Evolutionary conservation across 306 rosid genomes (phyloP).

Genomic region (Prunus kanzakura): DNA sequence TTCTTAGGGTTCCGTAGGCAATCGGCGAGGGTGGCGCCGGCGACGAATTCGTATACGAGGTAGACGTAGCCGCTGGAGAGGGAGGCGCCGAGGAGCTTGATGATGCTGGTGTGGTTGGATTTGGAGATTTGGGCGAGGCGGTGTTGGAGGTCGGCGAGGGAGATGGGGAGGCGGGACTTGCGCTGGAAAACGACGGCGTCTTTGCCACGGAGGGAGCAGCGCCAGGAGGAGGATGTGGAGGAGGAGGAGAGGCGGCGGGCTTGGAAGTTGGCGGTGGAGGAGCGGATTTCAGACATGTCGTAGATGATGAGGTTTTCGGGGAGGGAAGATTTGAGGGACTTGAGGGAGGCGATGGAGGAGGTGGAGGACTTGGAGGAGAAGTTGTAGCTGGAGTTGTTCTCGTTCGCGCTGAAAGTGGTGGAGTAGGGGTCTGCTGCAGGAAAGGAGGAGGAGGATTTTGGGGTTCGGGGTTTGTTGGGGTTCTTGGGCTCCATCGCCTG

Average conservation of each 20-base stretch:
- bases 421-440: conserved; percentile 1
- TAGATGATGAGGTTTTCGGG: conserved; percentile 74
- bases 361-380: conserved; percentile 47
- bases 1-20: conserved; percentile 76
- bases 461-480: not conserved
- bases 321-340: conserved; percentile 54
- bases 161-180: conserved; percentile 51
- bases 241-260: conserved; percentile 47
- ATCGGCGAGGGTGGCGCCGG: conserved; percentile 66
- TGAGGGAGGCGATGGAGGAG: conserved; percentile 51
- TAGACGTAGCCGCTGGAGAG: conserved; percentile 57
- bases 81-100: conserved; percentile 81
- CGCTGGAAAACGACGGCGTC: conserved; percentile 68
- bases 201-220: conserved; percentile 52
- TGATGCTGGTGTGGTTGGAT: conserved; percentile 66
- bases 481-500: conserved; percentile 43
- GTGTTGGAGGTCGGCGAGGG: conserved; percentile 42
- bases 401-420: conserved; percentile 18
- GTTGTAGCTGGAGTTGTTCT: conserved; percentile 33
- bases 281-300: conserved; percentile 57
- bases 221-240: conserved; percentile 58
- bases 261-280: conserved; percentile 58
- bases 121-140: conserved; percentile 53
- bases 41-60: conserved; percentile 63
- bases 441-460: conserved; percentile 24